A percentile compares a stretch with the other conserved stretches of the same genome.
These are phyloP conservation scores for Penicillium fimorum DNA, from an alignment of 495 filamentous ascomycete genomes.

Conservation along the genomic window DNA sequence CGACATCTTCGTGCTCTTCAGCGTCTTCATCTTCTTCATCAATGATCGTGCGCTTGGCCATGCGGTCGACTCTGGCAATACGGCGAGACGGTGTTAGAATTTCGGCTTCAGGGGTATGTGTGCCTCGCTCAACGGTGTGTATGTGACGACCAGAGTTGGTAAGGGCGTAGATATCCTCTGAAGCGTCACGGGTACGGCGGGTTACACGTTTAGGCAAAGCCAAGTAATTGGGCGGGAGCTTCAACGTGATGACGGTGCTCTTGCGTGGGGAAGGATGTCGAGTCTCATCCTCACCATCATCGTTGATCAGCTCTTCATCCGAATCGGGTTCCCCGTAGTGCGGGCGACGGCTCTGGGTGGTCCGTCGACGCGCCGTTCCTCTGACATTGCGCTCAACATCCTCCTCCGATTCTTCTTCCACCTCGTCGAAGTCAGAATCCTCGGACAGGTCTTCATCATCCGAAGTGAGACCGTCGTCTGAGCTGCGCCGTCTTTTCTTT, in stretches of 20 bases:
- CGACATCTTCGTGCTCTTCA: conserved; percentile 32
- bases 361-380: conserved; percentile 67
- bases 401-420: conserved; percentile 62
- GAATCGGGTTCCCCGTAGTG: conserved; percentile 39
- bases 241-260: conserved; percentile 45
- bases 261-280: conserved; percentile 32
- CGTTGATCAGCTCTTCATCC: conserved; percentile 27
- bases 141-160: conserved; percentile 77
- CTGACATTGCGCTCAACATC: conserved; percentile 64
- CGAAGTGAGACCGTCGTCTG: conserved; percentile 64
- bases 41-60: conserved; percentile 53
- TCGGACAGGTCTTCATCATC: conserved; percentile 44
- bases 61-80: conserved; percentile 57
- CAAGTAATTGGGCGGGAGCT: conserved; percentile 32
- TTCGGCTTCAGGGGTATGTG: conserved; percentile 63
- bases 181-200: conserved; percentile 57
- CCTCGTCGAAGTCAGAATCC: conserved; percentile 56
- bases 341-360: conserved; percentile 47
- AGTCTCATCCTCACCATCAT: conserved; percentile 41
- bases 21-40: conserved; percentile 58
- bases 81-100: conserved; percentile 40
- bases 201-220: conserved; percentile 50
- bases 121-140: conserved; percentile 55
- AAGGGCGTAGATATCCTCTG: conserved; percentile 61
- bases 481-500: conserved; percentile 54